Percentiles rank a stretch among this genome's conserved stretches.
These are phyloP conservation scores for Beauveria bassiana DNA, from an alignment of 2,329 filamentous ascomycete species.

Conservation along the genomic window DNA sequence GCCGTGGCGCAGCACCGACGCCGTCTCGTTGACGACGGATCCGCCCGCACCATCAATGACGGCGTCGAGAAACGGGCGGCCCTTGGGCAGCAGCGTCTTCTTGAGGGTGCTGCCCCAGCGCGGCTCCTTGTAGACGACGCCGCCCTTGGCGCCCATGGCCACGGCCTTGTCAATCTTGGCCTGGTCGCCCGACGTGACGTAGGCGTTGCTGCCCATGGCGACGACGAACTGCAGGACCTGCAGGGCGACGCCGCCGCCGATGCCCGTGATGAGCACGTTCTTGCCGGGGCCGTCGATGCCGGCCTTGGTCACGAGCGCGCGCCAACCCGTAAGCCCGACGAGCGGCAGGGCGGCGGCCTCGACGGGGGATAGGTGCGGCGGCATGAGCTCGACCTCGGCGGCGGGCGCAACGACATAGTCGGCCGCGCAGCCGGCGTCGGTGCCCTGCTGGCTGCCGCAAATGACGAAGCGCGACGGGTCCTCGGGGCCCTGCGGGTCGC, in stretches of 20 bases:
- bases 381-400: conserved; percentile 67
- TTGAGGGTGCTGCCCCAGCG: conserved; percentile 75
- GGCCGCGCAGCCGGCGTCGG: conserved; percentile 59
- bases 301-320: conserved; percentile 74
- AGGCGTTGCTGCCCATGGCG: conserved; percentile 68
- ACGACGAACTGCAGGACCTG: conserved; percentile 74
- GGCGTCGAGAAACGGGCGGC: conserved; percentile 66
- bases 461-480: conserved; percentile 49
- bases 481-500: conserved; percentile 67
- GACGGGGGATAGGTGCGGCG: conserved; percentile 59
- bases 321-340: conserved; percentile 81
- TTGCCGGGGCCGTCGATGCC: conserved; percentile 53
- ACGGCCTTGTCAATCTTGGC: conserved; percentile 69
- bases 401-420: conserved; percentile 65
- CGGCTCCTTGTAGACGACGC: conserved; percentile 72
- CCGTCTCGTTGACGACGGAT: conserved; percentile 64
- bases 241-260: conserved; percentile 86
- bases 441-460: conserved; percentile 58
- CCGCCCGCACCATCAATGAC: conserved; percentile 89
- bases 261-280: conserved; percentile 82
- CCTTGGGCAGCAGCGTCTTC: conserved; percentile 48
- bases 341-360: conserved; percentile 82
- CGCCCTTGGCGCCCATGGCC: conserved; percentile 67
- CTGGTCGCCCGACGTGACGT: conserved; percentile 66
- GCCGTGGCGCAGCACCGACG: conserved; percentile 66